phyloP scores from a whole-genome alignment of 2,329 filamentous ascomycete genomes.

The Periconia digitata region DNA sequence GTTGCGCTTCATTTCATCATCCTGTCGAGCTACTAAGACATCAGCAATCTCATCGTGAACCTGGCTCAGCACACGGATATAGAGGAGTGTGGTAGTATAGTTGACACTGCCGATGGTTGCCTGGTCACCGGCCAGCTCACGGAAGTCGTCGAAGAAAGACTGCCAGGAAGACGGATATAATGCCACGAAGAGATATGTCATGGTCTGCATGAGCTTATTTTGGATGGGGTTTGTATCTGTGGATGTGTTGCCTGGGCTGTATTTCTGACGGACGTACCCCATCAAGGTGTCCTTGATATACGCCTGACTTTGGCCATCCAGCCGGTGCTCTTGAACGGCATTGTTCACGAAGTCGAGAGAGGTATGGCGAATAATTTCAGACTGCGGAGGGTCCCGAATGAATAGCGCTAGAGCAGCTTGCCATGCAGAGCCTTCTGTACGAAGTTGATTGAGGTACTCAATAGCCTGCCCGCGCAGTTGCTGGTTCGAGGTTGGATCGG shows the following conservation, averaged over 20 bases:
- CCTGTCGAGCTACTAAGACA: constrained; percentile 77
- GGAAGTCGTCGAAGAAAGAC: constrained; percentile 86
- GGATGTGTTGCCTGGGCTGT: constrained; percentile 61
- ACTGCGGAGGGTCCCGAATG: constrained; percentile 71
- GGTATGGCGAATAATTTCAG: constrained; percentile 84
- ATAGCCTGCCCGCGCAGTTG: constrained; percentile 79
- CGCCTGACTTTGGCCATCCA: constrained; percentile 71
- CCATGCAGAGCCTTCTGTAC: constrained; percentile 82
- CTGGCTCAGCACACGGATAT: constrained; percentile 83
- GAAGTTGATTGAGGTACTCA: constrained; percentile 75
- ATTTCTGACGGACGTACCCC: constrained; percentile 76
- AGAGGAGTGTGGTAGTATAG: constrained; percentile 75
- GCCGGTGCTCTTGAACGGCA: constrained; percentile 76
- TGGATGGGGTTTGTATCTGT: constrained; percentile 78
- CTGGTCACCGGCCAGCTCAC: constrained; percentile 70
- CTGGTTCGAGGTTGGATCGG: constrained; percentile 74
- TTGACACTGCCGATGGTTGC: constrained; percentile 64
- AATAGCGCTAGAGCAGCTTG: constrained; percentile 87
- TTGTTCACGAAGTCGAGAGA: constrained; percentile 92
- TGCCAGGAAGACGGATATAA: constrained; percentile 87
- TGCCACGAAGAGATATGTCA: constrained; percentile 89
- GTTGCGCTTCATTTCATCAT: constrained; percentile 79
- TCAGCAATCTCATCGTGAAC: constrained; percentile 98
- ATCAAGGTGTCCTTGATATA: constrained; percentile 81
- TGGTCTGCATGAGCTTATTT: constrained; percentile 94